Evolutionary conservation across 768 basidiomycete species (phyloP).

Genomic region (Russula ochroleuca): DNA sequence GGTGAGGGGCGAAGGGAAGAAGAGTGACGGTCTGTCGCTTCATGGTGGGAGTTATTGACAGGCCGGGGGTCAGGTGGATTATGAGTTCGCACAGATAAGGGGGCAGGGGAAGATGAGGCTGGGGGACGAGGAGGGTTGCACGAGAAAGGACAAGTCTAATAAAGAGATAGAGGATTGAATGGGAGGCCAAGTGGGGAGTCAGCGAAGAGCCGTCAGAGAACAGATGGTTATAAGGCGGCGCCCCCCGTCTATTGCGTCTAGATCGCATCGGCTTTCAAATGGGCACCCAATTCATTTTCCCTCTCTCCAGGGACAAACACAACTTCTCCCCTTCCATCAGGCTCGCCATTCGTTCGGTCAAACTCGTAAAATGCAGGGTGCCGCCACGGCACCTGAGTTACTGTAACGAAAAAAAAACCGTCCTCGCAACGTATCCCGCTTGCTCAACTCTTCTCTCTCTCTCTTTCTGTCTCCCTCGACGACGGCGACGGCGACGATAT

Average conservation of each 20-base stretch:
- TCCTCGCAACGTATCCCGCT: too few species aligned
- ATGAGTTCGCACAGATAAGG: not conserved
- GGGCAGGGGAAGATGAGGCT: not conserved
- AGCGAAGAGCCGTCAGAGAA: too few species aligned
- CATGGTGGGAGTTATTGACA: not conserved
- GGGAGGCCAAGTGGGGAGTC: not conserved
- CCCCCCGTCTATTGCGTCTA: not conserved
- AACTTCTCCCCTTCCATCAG: not conserved
- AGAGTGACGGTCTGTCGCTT: slow-evolving; percentile 18
- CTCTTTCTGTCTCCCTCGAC: not conserved
- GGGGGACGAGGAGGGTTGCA: not conserved
- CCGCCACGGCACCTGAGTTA: not conserved
- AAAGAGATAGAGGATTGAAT: not conserved
- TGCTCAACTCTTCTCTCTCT: not conserved
- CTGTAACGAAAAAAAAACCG: too few species aligned
- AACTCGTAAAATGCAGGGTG: not conserved
- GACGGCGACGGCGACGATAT: not conserved
- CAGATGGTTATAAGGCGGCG: slow-evolving; percentile 10
- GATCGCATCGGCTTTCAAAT: slow-evolving; percentile 6
- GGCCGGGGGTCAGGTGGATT: not conserved
- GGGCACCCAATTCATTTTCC: not conserved
- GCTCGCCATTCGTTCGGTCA: not conserved
- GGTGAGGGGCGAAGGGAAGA: slow-evolving; percentile 22
- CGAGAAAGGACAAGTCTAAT: not conserved
- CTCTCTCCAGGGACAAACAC: slow-evolving; percentile 3